Evolutionary conservation across 2,329 filamentous ascomycete species (phyloP).

Genomic region (Pseudovirgaria hyperparasitica): DNA sequence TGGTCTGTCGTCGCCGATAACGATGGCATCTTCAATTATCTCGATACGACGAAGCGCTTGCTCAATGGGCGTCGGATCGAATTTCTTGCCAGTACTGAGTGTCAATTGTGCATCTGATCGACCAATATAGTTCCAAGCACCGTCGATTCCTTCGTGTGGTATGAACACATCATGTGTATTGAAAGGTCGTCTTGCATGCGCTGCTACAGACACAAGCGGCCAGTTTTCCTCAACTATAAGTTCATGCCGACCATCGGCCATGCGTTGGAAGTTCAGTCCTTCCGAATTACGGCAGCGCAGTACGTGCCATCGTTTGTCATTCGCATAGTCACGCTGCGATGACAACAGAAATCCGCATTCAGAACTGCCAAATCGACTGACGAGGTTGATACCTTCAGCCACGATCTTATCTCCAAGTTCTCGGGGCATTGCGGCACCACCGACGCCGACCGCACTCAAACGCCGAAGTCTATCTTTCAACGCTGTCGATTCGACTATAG

Average conservation of each 20-base stretch:
- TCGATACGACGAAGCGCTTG: too few species aligned
- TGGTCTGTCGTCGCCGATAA: conserved; percentile 47
- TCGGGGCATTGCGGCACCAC: conserved; percentile 45
- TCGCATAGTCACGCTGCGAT: conserved; percentile 42
- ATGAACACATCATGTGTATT: conserved; percentile 52
- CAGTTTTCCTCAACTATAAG: conserved; percentile 43
- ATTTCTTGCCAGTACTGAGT: conserved; percentile 55
- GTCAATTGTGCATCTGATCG: conserved; percentile 50
- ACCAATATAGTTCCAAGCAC: conserved; percentile 51
- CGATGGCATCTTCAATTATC: conserved; percentile 44
- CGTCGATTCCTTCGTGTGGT: conserved; percentile 35
- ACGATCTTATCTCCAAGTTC: conserved; percentile 43
- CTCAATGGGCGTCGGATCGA: conserved; percentile 51
- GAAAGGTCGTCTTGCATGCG: conserved; percentile 48
- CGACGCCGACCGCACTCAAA: conserved; percentile 52
- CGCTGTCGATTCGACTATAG: conserved; percentile 34
- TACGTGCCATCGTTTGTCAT: conserved; percentile 49
- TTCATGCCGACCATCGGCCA: conserved; percentile 34
- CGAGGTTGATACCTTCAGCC: conserved; percentile 37
- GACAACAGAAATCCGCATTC: conserved; percentile 55
- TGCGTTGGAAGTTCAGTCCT: too few species aligned
- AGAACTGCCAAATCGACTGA: conserved; percentile 52
- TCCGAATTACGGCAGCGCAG: conserved; percentile 31
- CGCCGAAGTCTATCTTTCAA: conserved; percentile 26
- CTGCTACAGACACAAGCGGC: conserved; percentile 36